phyloP scores from a whole-genome alignment of 495 filamentous ascomycete species.

The Penicillium cinerascens region DNA sequence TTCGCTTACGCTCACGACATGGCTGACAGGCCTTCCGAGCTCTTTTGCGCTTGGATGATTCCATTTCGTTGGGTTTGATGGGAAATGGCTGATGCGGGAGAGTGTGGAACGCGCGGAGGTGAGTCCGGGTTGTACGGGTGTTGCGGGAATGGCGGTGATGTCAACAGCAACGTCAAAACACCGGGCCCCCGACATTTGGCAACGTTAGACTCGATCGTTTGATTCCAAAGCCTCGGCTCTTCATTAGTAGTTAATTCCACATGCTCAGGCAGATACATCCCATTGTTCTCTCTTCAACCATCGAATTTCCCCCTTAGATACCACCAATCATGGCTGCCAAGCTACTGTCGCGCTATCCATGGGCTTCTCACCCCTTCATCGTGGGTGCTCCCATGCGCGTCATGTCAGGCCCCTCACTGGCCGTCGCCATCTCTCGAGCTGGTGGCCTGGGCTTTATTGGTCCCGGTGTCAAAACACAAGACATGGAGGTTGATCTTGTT shows the following conservation, averaged over 20 bases:
- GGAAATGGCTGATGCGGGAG: neutral
- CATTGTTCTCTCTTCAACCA: neutral
- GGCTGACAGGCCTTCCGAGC: slow-evolving; percentile 43
- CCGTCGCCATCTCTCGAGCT: slow-evolving; percentile 57
- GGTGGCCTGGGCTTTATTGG: slow-evolving; percentile 61
- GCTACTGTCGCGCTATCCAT: slow-evolving; percentile 53
- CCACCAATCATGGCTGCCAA: slow-evolving; percentile 13
- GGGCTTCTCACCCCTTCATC: slow-evolving; percentile 60
- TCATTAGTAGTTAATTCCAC: neutral
- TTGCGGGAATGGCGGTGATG: slow-evolving; percentile 5
- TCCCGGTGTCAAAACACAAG: slow-evolving; percentile 33
- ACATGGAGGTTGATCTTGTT: slow-evolving; percentile 31
- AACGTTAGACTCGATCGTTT: neutral
- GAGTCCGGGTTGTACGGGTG: slow-evolving; percentile 3
- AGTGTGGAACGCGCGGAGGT: slow-evolving; percentile 3
- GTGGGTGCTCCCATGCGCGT: slow-evolving; percentile 70
- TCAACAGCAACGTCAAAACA: neutral
- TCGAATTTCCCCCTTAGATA: neutral
- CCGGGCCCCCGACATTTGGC: too few relatives aligned
- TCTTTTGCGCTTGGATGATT: slow-evolving; percentile 31
- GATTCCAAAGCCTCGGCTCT: neutral
- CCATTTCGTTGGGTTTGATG: neutral
- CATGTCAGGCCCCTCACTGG: slow-evolving; percentile 57
- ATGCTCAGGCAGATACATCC: neutral
- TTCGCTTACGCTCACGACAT: slow-evolving; percentile 48